Evolutionary conservation across 768 basidiomycete species (phyloP), one percentile per base, ranked within the genome.

Genomic region (Psilocybe tampanensis): DNA sequence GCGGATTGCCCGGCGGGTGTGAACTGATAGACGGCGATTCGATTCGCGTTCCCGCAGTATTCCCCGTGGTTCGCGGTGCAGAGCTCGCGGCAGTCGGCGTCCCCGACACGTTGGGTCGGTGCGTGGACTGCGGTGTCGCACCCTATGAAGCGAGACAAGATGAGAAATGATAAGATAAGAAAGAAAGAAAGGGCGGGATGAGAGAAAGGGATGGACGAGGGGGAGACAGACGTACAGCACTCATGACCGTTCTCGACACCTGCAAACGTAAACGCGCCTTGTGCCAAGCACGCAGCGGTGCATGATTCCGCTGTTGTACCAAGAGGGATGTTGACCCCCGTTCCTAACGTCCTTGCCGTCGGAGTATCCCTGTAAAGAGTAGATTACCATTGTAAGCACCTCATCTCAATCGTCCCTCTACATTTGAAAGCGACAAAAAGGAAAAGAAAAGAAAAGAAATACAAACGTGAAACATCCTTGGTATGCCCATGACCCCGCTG

Each of bases 401-500:
- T 17, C 36, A 36, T 2, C 22, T 36, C 47, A 64, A 47, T 32
- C 21, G 21, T 13, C 4, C 12, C 9, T 29, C 29, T 29, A 24
- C 22, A 22, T 15, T 17, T 44, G 15, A 3, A 15, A 50, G 44
- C 24, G 19, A 24, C 12, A 21, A 17, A 2, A 33, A 17, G 7
- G 12, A 8, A 15, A 23, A n/a, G 23, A 44, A 9, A 41, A 36
- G 3, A 33, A 22, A 36, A 1, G 17, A 54, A 21, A 24, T 11
- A 56, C 80, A 47, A 61, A 84, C 87, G 76, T 86, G 71, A 80
- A 86, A 64, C 88, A 89, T 13, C 88, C 88, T 26, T 86, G 74
- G 12, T 81, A 86, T 1, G 72, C 60, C 87, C 87, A 89, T 23
- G 64, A 23, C 4, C 65, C 65, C 12, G 55, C 51, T 22, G 59